Evolutionary conservation across 129 eudicot genomes (phyloP), one percentile per base, ranked within the genome.

Genomic region (Apium graveolens): DNA sequence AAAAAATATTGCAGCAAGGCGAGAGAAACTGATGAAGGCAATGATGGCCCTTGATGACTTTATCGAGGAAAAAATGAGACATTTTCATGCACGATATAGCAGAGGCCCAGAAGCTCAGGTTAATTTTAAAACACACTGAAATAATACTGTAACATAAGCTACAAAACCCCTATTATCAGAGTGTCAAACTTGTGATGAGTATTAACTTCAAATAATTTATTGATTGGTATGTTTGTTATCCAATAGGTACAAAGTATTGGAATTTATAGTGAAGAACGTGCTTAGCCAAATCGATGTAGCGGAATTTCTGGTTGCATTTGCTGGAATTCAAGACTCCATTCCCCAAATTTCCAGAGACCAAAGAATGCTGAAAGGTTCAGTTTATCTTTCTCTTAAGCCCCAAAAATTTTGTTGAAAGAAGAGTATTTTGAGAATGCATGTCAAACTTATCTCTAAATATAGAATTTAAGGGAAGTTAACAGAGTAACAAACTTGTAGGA

Each of bases 101-200:
- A 85, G 86, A 83, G 86, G 99, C 97, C 87, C 99, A 95, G 77
- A 89, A 95, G 39, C 92, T 92, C 82, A 95, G 98, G 98, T 94
- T 82, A n/a, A 11, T 24, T 41, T 44, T 1, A 27, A 73, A 21
- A 72, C 32, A n/a, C 68, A 26, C 26, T n/a, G 26, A 60, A 60
- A 8, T n/a, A n/a, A 0, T 60, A 26, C 68, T 26, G 49, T 16
- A 10, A 6, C 32, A 39, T 42, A 12, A 35, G n/a, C 14, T n/a
- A 53, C 27, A 12, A 55, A 20, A 38, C 41, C 21, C 41, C 49
- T 42, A 42, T 17, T 3, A 39, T 39, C 16, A 42, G 37, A 70
- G 17, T 7, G 37, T 72, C 53, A 72, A 72, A 4, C 76, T 71
- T 1, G 34, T 72, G 21, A 26, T 26, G 6, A 26, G 72, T 77